These are phyloP conservation scores for Apiospora saccharicola DNA, from an alignment of 2,329 filamentous ascomycete genomes.

Conservation along the genomic window DNA sequence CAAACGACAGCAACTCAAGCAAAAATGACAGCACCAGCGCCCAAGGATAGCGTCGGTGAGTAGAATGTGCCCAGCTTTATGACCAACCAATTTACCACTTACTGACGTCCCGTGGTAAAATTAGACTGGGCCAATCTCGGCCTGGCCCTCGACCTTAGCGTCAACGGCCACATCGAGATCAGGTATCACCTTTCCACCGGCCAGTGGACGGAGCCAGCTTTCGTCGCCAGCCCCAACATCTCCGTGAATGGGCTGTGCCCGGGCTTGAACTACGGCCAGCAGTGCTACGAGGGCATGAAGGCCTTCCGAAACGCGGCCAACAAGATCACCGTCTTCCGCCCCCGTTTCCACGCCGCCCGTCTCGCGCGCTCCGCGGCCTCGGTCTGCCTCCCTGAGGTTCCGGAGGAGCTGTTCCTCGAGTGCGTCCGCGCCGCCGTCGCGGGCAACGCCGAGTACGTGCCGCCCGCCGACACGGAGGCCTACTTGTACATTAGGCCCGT, in stretches of 20 bases:
- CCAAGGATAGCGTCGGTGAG: neutral
- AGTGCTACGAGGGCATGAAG: conserved; percentile 18
- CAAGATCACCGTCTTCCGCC: conserved; percentile 69
- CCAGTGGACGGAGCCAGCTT: conserved; percentile 1
- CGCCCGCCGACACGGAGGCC: conserved; percentile 67
- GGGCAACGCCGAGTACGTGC: conserved; percentile 72
- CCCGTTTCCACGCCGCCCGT: conserved; percentile 66
- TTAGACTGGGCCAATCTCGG: conserved; percentile 27
- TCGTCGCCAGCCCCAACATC: conserved; percentile 1
- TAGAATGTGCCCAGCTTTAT: neutral
- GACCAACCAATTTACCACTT: neutral
- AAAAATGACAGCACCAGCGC: neutral
- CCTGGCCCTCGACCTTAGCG: conserved; percentile 24
- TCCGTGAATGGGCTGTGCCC: conserved; percentile 12
- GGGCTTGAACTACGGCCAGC: conserved; percentile 24
- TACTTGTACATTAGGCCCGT: conserved; percentile 74
- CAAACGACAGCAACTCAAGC: neutral
- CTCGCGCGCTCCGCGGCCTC: conserved; percentile 68
- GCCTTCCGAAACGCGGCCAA: conserved; percentile 13
- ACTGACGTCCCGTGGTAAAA: neutral
- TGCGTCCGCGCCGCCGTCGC: conserved; percentile 68
- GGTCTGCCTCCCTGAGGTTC: conserved; percentile 69
- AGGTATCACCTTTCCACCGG: conserved; percentile 3
- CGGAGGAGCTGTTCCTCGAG: conserved; percentile 63
- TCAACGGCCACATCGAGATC: conserved; percentile 22